Conservation (phyloP, 2,329 filamentous ascomycete species). For the Gaeumannomyces tritici region DNA sequence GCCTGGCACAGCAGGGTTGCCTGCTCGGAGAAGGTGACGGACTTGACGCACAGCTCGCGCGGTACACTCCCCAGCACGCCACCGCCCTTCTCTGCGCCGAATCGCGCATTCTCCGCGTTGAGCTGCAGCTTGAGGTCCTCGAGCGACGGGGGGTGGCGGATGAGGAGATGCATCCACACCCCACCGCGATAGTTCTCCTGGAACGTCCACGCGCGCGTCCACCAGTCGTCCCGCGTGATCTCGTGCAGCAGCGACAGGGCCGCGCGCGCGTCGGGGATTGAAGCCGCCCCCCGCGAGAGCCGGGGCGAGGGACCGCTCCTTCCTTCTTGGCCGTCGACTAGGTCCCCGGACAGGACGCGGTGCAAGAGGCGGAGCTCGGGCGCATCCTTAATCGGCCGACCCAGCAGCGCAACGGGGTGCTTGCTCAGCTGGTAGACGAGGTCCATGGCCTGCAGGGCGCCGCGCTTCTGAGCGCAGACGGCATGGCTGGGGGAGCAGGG, state of each 20-base stretch:
- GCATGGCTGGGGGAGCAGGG: too few relatives aligned
- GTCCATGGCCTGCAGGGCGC: conserved; percentile 21
- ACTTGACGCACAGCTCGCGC: neutral
- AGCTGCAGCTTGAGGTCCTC: conserved; percentile 11
- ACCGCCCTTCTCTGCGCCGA: too few relatives aligned
- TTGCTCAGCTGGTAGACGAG: conserved; percentile 19
- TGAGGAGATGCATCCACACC: conserved; percentile 16
- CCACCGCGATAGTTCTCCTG: conserved; percentile 23
- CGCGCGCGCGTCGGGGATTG: conserved; percentile 5
- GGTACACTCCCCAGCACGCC: neutral
- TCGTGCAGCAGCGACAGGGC: conserved; percentile 13
- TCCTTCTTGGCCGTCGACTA: neutral
- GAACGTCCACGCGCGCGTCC: conserved; percentile 22
- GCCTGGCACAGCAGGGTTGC: neutral
- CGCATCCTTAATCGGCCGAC: neutral
- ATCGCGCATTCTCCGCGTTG: too few relatives aligned
- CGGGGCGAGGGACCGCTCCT: neutral
- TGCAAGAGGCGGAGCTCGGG: neutral
- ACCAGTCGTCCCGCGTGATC: conserved; percentile 19
- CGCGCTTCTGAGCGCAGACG: conserved; percentile 14
- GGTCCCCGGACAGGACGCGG: neutral
- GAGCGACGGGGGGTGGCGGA: conserved; percentile 12
- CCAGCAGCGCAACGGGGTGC: conserved; percentile 19
- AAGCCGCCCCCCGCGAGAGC: neutral
- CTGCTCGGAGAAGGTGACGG: neutral